These are phyloP conservation scores for Lippia alba DNA, from an alignment of 305 asterid genomes.

Conservation along the genomic window DNA sequence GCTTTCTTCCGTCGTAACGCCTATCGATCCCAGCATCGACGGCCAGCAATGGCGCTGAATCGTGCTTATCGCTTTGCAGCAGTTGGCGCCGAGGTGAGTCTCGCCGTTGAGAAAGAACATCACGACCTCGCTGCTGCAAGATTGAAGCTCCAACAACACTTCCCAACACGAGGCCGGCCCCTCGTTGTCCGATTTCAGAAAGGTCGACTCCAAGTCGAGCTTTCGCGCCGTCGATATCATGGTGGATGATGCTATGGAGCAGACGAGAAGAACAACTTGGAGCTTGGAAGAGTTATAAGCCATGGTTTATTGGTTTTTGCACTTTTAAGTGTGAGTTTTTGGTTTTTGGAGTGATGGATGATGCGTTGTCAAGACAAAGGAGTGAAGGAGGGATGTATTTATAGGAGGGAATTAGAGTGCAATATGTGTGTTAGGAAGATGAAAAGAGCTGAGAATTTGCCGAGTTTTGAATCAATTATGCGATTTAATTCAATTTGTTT, in stretches of 20 bases:
- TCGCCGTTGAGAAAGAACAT: conserved; percentile 68
- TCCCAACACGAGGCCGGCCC: conserved; percentile 61
- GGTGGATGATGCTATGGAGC: conserved; percentile 36
- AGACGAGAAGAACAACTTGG: conserved; percentile 4
- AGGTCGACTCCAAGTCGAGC: conserved; percentile 6
- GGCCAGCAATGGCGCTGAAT: conserved; percentile 66
- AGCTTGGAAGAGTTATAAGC: conserved; percentile 35
- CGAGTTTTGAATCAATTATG: conserved; percentile 23
- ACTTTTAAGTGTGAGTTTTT: background rate
- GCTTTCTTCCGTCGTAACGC: conserved; percentile 57
- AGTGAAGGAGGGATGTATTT: conserved; percentile 12
- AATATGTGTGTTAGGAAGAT: background rate
- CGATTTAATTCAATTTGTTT: background rate
- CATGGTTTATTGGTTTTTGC: conserved; percentile 36
- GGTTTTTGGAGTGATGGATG: background rate
- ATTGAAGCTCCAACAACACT: conserved; percentile 61
- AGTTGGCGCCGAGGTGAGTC: conserved; percentile 56
- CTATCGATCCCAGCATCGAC: conserved; percentile 65
- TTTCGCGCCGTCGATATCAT: conserved; percentile 35
- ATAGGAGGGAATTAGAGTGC: conserved; percentile 19
- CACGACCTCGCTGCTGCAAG: conserved; percentile 63
- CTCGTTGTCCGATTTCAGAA: conserved; percentile 40
- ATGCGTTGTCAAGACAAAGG: background rate
- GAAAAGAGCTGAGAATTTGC: conserved; percentile 24
- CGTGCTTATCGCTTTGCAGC: conserved; percentile 59